Evolutionary conservation across 2,329 filamentous ascomycete species (phyloP), one percentile per base, ranked within the genome.

Genomic region (Diplodia intermedia): DNA sequence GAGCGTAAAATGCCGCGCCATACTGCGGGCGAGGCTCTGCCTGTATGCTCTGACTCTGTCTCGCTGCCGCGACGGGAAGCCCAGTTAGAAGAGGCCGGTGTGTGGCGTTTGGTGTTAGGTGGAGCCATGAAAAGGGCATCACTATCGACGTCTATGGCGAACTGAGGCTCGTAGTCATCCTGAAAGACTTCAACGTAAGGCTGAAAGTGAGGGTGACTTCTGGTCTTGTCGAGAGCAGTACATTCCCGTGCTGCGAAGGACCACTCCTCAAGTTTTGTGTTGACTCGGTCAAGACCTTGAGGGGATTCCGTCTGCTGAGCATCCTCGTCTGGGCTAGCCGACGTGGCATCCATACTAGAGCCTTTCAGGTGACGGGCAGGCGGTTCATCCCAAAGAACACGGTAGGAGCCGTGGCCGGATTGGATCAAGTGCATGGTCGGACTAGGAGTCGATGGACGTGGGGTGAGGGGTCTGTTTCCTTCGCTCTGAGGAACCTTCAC

Each of bases 351-450:
- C 6, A 0, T n/a, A 11, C 38, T 31, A 12, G 43, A 31, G 5
- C 7, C 6, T 4, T 40, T 67, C 63, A 18, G 74, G 71, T 11
- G 65, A 20, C 11, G 71, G 69, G 2, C 75, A 12, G 67, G 38
- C 18, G 33, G 62, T 36, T 77, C 73, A 23, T 76, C 73, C 76
- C 76, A 78, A n/a, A 78, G 63, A 1, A 78, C 69, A 61, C 75
- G 73, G 56, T 77, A 77, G 40, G 69, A 71, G 3, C 72, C 72
- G 55, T 68, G 73, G 2, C 69, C 70, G 1, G 77, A 75, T 43
- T 78, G 73, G 3, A 76, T 73, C 7, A 75, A 71, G 29, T 79
- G 77, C 72, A 75, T 78, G 2, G 74, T 78, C 0, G 76, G 74
- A 3, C 74, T 78, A n/a, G 71, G 71, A n/a, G 71, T 54, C 14